Evolutionary conservation across 345 rosid species (phyloP).

Genomic region (Pseudoturritis turrita): DNA sequence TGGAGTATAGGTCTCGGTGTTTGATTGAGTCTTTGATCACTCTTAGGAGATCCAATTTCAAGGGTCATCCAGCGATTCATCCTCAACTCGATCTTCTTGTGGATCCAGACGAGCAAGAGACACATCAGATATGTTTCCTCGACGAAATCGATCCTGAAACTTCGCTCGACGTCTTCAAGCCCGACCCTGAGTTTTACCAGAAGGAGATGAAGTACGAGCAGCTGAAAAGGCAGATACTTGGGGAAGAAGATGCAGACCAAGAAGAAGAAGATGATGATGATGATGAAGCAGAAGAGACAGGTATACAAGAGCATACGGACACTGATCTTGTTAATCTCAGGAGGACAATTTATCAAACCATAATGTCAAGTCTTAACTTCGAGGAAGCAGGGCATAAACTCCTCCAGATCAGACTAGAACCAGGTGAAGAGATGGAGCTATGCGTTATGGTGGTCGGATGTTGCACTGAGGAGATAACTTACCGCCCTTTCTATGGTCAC

Average conservation of each 20-base stretch:
- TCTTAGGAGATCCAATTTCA: slow-evolving; percentile 43
- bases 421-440: slow-evolving; percentile 57
- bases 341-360: slow-evolving; percentile 70
- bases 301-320: slow-evolving; percentile 67
- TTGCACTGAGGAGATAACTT: slow-evolving; percentile 17
- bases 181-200: slow-evolving; percentile 49
- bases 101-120: slow-evolving; percentile 52
- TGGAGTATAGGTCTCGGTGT: slow-evolving; percentile 62
- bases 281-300: slow-evolving; percentile 40
- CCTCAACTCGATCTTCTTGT: slow-evolving; percentile 59
- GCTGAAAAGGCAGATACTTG: slow-evolving; percentile 54
- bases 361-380: slow-evolving; percentile 82
- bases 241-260: slow-evolving; percentile 23
- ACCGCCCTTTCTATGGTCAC: slow-evolving; percentile 9
- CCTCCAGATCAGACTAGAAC: slow-evolving; percentile 67
- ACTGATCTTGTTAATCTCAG: slow-evolving; percentile 76
- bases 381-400: slow-evolving; percentile 92
- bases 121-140: slow-evolving; percentile 59
- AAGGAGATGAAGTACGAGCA: slow-evolving; percentile 46
- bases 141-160: slow-evolving; percentile 52
- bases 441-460: slow-evolving; percentile 16
- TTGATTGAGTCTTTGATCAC: slow-evolving; percentile 61
- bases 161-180: slow-evolving; percentile 51
- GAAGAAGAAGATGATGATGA: slow-evolving; percentile 14
- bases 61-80: slow-evolving; percentile 58